Percentiles rank a stretch among this genome's conserved stretches.
phyloP scores from a whole-genome alignment of 2,329 filamentous ascomycete genomes.

The Sporothrix sp. region DNA sequence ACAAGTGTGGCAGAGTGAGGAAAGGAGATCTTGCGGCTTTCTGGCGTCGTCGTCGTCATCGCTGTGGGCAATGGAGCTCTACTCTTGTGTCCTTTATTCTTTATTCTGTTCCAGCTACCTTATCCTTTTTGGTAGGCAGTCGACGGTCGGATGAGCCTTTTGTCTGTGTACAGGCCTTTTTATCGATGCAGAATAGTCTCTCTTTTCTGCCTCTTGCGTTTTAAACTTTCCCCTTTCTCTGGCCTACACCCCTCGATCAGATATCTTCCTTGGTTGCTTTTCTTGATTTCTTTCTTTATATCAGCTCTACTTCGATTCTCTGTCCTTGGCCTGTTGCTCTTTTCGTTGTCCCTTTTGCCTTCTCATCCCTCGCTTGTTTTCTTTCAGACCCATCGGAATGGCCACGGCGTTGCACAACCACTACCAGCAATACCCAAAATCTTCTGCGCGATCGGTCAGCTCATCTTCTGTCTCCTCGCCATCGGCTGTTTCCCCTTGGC shows the following conservation, averaged over 20 bases:
- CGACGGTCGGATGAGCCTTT: too few species aligned
- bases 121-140: neutral
- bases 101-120: neutral
- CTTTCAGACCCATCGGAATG: conserved; percentile 32
- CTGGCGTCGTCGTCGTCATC: neutral
- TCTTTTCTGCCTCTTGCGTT: neutral
- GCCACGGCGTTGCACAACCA: conserved; percentile 46
- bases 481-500: conserved; percentile 50
- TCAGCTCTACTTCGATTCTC: too few species aligned
- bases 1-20: neutral
- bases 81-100: neutral
- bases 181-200: neutral
- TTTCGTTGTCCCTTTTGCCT: neutral
- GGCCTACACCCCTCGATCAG: neutral
- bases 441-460: conserved; percentile 52
- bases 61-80: neutral
- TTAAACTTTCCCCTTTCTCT: neutral
- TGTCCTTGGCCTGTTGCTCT: neutral
- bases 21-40: neutral
- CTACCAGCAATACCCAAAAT: conserved; percentile 52
- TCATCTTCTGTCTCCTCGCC: conserved; percentile 55
- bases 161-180: too few species aligned
- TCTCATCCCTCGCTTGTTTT: neutral
- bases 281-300: neutral
- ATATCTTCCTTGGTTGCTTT: too few species aligned